Evolutionary conservation across 1,139 yeast species (phyloP), one percentile per base, ranked within the genome.

Genomic region (Debaryomyces psychrophilus): DNA sequence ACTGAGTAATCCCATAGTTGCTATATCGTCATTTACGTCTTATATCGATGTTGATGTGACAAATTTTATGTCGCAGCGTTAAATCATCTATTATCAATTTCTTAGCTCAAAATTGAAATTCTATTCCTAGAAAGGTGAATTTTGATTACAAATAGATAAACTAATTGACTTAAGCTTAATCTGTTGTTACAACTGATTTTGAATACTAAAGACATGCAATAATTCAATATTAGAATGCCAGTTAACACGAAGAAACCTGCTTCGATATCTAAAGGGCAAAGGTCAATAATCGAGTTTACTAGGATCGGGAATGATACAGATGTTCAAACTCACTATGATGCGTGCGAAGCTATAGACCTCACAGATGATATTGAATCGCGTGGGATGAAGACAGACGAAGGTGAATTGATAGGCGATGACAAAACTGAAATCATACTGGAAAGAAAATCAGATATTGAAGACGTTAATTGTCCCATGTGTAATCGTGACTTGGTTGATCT

Each of bases 1-100:
- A 1, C 92, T 81, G 22, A 92, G 66, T 4, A 92, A 77, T 0
- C 98, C 98, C 98, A 92, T 90, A 9, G 18, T 37, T 8, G 9
- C 11, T 43, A 4, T 22, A n/a, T 35, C 23, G 12, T 27, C 18
- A 11, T 26, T 15, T 6, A 25, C 7, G 26, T 11, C 14, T 18
- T 4, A 11, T n/a, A 27, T 18, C 7, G 25, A 12, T 31, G 23
- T 20, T 40, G 25, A 29, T 23, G 7, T 38, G 34, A 28, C 18
- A 12, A 27, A 26, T 17, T 37, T 37, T 28, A 27, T 9, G 18
- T 28, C 41, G 41, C 41, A 27, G 12, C 22, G 34, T 6, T 14
- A 9, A 31, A 31, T 9, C 20, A 31, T 8, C 4, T 34, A 20
- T 4, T 27, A 37, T 6, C 15, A 23, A 37, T 37, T 26, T 27